Base-by-base conservation (phyloP, 768 basidiomycete genomes). In the Tulasnella sp. region DNA sequence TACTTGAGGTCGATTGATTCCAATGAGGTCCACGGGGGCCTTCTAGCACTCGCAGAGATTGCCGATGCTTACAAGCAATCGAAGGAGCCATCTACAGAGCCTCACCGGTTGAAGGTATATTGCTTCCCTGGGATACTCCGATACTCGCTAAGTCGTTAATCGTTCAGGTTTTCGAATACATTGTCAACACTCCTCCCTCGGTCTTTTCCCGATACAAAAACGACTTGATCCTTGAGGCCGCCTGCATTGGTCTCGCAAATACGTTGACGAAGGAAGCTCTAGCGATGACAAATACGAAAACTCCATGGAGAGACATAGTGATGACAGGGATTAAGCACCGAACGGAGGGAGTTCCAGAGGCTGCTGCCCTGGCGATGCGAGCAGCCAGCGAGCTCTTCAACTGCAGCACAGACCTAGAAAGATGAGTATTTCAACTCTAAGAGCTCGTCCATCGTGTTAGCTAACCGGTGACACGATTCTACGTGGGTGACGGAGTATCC, bases 11-110 rank as follows among this genome's bases (percentile, higher is more conserved):
- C 80, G 12, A 31, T 73, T 24, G 80, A 81, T 34, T 71, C 83
- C 84, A 81, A 85, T 34, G 81, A 93, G 82, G 86, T 96, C 14
- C 96, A 98, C 83, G 97, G 97, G 2, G 92, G 89, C 12, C 85
- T 98, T n/a, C 86, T 92, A 34, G 91, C 90, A 1, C 87, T 98
- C 36, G 88, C 89, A 10, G 92, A 96, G 83, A 86, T 98, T 21
- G 91, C 94, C 0, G 84, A 85, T n/a, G 91, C 91, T 1, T 91
- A 88, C 81, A 86, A 84, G 21, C 84, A 87, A 40, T 62, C 58
- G 6, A 34, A 56, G 31, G 24, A 44, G 1, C 74, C 42, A 31
- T 40, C 38, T 2, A 24, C 75, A 12, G 78, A 81, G 27, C 58
- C 58, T 31, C 58, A 74, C 18, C 77, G 80, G 31, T 74, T 82